These are phyloP conservation scores for Xylaria sp. DNA, from an alignment of 2,329 filamentous ascomycete genomes.

Conservation along the genomic window DNA sequence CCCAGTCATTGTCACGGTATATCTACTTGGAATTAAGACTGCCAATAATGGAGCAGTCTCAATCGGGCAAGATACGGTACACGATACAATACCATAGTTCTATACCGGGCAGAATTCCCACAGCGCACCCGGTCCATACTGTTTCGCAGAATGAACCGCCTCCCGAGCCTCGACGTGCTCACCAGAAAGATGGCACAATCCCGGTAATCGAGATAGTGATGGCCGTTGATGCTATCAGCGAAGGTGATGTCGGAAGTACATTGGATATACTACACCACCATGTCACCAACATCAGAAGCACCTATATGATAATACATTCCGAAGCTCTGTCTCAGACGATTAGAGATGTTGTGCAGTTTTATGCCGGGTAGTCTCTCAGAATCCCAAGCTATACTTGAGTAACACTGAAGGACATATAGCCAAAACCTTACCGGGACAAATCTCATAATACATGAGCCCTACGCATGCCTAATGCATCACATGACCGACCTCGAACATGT, in stretches of 20 bases:
- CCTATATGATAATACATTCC: conserved; percentile 15
- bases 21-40: not conserved
- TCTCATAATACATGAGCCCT: conserved; percentile 5
- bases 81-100: not conserved
- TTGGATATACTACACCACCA: not conserved
- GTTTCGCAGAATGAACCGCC: not conserved
- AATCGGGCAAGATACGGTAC: conserved; percentile 1
- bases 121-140: not conserved
- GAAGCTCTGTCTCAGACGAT: not conserved
- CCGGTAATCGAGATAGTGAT: conserved; percentile 11
- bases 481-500: conserved; percentile 1
- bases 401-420: not conserved
- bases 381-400: not conserved
- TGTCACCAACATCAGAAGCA: not conserved
- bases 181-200: not conserved
- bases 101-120: not conserved
- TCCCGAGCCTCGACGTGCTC: not conserved
- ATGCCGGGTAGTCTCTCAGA: not conserved
- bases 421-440: conserved; percentile 5
- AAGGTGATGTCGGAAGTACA: not conserved
- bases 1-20: not conserved
- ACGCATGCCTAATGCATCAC: conserved; percentile 9
- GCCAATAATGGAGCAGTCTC: not conserved
- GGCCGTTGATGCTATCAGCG: not conserved
- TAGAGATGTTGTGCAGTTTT: conserved; percentile 2